phyloP scores from a whole-genome alignment of 192 early-diverging fungal species.

The Funneliformis geosporum region DNA sequence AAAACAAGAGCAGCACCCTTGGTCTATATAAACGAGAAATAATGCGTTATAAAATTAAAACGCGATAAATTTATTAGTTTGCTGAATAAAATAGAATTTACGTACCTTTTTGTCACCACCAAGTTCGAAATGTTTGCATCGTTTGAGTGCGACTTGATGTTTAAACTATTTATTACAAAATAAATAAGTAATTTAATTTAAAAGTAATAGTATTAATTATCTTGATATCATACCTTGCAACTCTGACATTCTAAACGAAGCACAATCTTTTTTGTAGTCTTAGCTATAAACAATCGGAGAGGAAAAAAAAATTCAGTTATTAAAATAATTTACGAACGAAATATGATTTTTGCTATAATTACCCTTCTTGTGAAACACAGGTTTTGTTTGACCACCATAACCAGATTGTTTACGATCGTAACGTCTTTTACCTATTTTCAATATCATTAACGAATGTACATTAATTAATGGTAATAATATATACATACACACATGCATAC shows the following conservation, averaged over 20 bases:
- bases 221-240: constrained; percentile 65
- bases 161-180: constrained; percentile 66
- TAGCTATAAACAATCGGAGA: constrained; percentile 53
- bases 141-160: constrained; percentile 95
- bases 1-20: constrained; percentile 31
- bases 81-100: constrained; percentile 35
- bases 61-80: too few relatives aligned
- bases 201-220: not conserved
- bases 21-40: constrained; percentile 10
- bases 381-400: constrained; percentile 99
- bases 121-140: constrained; percentile 99
- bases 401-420: constrained; percentile 99
- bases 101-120: constrained; percentile 99
- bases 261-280: constrained; percentile 99
- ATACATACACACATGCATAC: not conserved
- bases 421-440: constrained; percentile 72
- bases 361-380: constrained; percentile 99
- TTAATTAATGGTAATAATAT: too few relatives aligned
- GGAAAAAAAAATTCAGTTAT: not conserved
- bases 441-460: not conserved
- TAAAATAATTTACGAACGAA: not conserved
- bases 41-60: too few relatives aligned
- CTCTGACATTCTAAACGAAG: constrained; percentile 97
- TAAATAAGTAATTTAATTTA: not conserved
- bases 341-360: not conserved